Evolutionary conservation across 2,329 filamentous ascomycete genomes (phyloP).

Genomic region (Nigrograna mackinnonii): DNA sequence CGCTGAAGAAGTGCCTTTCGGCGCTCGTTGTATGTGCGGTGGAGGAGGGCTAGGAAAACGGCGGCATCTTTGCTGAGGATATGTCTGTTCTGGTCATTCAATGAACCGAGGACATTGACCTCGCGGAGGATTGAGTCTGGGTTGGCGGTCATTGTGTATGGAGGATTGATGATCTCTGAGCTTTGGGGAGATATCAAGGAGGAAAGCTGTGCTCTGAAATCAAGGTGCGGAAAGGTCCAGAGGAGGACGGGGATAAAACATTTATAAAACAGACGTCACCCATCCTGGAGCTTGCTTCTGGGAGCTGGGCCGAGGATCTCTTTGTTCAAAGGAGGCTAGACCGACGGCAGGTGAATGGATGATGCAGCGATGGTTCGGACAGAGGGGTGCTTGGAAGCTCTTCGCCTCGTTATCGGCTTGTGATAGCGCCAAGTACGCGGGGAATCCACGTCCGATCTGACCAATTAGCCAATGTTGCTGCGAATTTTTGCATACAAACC

Average conservation of each 20-base stretch:
- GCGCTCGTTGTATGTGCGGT: conserved; percentile 89
- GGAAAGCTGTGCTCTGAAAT: conserved; percentile 22
- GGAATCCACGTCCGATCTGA: not conserved
- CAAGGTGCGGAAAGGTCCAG: conserved; percentile 28
- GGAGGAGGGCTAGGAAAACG: conserved; percentile 90
- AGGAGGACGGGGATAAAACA: conserved; percentile 19
- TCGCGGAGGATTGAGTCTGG: conserved; percentile 78
- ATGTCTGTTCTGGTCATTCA: conserved; percentile 81
- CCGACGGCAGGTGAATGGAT: conserved; percentile 18
- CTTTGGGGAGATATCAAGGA: not conserved
- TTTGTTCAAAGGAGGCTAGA: conserved; percentile 31
- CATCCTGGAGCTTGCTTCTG: conserved; percentile 25
- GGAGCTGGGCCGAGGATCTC: conserved; percentile 37
- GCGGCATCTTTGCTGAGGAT: conserved; percentile 90
- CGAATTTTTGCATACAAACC: too few species aligned
- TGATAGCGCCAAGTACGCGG: conserved; percentile 34
- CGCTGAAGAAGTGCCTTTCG: conserved; percentile 89
- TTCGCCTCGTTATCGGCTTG: conserved; percentile 19
- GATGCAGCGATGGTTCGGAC: conserved; percentile 24
- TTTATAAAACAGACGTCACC: conserved; percentile 35
- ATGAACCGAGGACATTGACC: conserved; percentile 79
- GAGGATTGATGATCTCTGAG: conserved; percentile 7
- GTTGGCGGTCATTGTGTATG: conserved; percentile 48
- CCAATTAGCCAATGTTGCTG: too few species aligned
- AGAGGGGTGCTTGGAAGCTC: conserved; percentile 20